A percentile compares a stretch with the other conserved stretches of the same genome.
Evolutionary conservation across 73 alveolate species (phyloP).

Genomic region (Blepharisma stoltei): DNA sequence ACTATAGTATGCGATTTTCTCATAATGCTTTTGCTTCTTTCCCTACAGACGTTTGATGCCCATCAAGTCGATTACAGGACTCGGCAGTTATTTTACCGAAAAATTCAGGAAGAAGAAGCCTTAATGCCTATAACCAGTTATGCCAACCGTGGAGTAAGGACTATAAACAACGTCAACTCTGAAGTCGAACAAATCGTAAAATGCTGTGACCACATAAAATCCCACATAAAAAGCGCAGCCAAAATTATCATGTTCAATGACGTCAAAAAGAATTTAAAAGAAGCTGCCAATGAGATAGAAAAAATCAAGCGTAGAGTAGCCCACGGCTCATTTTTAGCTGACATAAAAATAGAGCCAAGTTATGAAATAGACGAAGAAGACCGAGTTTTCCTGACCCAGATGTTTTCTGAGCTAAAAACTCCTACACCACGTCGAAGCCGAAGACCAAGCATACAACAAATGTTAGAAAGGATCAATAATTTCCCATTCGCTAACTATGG

Average conservation of each 20-base stretch:
- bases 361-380: background rate
- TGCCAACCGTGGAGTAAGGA: background rate
- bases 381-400: background rate
- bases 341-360: background rate
- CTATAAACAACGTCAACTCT: background rate
- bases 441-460: background rate
- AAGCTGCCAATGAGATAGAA: background rate
- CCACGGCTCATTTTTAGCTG: background rate
- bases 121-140: background rate
- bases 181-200: background rate
- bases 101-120: background rate
- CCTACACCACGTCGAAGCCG: background rate
- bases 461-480: too few relatives aligned
- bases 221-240: conserved; percentile 7
- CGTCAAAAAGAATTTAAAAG: background rate
- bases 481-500: background rate
- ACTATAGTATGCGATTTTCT: background rate
- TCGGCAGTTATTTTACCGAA: background rate
- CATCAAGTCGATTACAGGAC: background rate
- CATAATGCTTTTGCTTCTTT: background rate
- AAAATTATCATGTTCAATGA: background rate
- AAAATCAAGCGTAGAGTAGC: conserved; percentile 6
- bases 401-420: background rate
- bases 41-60: background rate
- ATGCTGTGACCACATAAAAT: background rate